Evolutionary conservation across 108 stramenopile species (phyloP).

Genomic region (Parietichytrium sp.): DNA sequence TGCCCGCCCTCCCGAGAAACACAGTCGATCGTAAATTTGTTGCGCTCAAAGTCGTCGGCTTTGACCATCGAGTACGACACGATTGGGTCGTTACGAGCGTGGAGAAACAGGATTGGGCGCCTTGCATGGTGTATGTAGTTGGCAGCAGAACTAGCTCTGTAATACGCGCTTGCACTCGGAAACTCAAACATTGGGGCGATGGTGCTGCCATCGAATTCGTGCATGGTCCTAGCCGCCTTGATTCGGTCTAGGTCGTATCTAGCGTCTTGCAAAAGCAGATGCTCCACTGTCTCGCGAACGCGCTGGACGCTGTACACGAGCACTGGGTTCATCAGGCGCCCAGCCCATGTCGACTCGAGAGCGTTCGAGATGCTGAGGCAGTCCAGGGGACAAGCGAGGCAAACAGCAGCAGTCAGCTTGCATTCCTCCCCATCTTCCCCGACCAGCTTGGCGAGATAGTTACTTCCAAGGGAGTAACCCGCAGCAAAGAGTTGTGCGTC

Average conservation of each 20-base stretch:
- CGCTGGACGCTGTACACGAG: neutral
- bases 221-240: neutral
- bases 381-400: constrained; percentile 19
- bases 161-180: neutral
- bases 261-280: neutral
- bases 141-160: neutral
- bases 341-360: neutral
- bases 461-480: constrained; percentile 21
- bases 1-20: neutral
- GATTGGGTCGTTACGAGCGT: constrained; percentile 8
- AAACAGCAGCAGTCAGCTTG: neutral
- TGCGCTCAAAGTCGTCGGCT: neutral
- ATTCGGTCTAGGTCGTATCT: constrained; percentile 7
- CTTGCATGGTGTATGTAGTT: neutral
- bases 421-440: constrained; percentile 6
- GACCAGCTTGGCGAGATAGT: constrained; percentile 32
- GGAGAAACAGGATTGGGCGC: constrained; percentile 12
- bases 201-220: neutral
- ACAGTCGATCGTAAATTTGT: neutral
- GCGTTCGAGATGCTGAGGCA: constrained; percentile 21
- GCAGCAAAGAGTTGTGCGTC: neutral
- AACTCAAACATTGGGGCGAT: constrained; percentile 31
- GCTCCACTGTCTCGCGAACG: neutral
- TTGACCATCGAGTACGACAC: neutral
- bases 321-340: neutral